These are phyloP conservation scores for Penicillium maclennaniae DNA, from an alignment of 495 filamentous ascomycete genomes.

Conservation along the genomic window DNA sequence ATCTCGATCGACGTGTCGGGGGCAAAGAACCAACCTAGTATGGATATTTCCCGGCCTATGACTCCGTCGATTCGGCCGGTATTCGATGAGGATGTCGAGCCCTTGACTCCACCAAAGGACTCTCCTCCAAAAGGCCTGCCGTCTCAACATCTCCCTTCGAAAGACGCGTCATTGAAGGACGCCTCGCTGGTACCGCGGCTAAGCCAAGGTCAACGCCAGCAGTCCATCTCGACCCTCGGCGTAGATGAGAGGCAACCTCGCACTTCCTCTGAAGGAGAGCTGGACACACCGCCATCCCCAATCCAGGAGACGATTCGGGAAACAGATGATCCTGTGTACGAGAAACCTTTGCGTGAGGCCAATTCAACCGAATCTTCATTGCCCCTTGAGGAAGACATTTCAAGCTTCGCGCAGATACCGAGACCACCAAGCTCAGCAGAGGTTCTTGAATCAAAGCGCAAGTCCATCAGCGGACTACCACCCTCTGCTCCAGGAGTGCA, in stretches of 20 bases:
- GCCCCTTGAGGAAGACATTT: constrained; percentile 1
- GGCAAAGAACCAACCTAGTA: neutral
- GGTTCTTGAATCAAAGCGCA: constrained; percentile 20
- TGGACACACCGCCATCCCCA: constrained; percentile 15
- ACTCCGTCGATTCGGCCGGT: constrained; percentile 18
- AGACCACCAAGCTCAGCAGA: constrained; percentile 13
- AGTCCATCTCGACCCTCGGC: constrained; percentile 24
- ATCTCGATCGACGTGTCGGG: neutral
- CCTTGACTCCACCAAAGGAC: constrained; percentile 5
- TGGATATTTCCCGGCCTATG: neutral
- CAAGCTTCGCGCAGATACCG: neutral
- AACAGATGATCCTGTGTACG: constrained; percentile 1
- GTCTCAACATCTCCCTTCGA: neutral
- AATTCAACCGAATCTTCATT: neutral
- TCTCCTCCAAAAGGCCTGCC: neutral
- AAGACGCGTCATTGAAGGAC: neutral
- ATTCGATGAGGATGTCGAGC: constrained; percentile 6
- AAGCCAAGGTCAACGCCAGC: constrained; percentile 6
- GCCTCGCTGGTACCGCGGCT: neutral
- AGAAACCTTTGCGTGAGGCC: neutral
- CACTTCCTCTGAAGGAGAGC: neutral
- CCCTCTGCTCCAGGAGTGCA: constrained; percentile 20
- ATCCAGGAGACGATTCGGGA: neutral
- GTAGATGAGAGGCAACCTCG: neutral
- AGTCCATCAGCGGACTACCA: constrained; percentile 21